Percentiles rank a stretch among this genome's conserved stretches.
Evolutionary conservation across 2,329 filamentous ascomycete genomes (phyloP).

Genomic region (Penicillium janthinellum): DNA sequence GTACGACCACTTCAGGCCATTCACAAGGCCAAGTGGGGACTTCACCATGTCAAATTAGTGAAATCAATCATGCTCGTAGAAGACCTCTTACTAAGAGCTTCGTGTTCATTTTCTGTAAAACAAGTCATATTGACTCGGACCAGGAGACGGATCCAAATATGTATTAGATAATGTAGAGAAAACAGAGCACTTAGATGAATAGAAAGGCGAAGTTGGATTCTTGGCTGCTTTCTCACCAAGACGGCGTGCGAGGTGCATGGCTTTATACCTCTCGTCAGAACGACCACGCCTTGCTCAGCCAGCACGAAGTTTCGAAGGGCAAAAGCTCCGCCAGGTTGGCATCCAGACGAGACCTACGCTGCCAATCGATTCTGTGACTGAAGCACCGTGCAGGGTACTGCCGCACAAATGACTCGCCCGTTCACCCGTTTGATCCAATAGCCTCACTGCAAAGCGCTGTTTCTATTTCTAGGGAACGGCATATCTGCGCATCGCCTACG

Average conservation of each 20-base stretch:
- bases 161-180: slow-evolving; percentile 4
- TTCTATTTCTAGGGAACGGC: no score
- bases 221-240: slow-evolving; percentile 1
- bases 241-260: slow-evolving; percentile 4
- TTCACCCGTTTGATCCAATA: no score
- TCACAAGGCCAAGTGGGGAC: slow-evolving; percentile 4
- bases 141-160: no score
- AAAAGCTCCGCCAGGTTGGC: not conserved
- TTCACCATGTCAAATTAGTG: slow-evolving; percentile 6
- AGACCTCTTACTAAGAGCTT: slow-evolving; percentile 2
- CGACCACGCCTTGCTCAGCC: slow-evolving; percentile 9
- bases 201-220: not conserved
- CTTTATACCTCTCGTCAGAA: slow-evolving; percentile 13
- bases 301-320: no score
- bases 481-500: no score
- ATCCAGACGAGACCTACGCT: slow-evolving; percentile 10
- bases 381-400: no score
- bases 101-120: slow-evolving; percentile 4
- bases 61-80: slow-evolving; percentile 4
- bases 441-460: no score
- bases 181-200: slow-evolving; percentile 3
- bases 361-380: slow-evolving; percentile 3
- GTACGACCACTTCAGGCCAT: slow-evolving; percentile 17
- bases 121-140: not conserved
- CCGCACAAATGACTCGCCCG: no score